Percentiles rank a stretch among this genome's conserved stretches.
Evolutionary conservation across 768 basidiomycete species (phyloP).

Genomic region (Hericium alpestre): DNA sequence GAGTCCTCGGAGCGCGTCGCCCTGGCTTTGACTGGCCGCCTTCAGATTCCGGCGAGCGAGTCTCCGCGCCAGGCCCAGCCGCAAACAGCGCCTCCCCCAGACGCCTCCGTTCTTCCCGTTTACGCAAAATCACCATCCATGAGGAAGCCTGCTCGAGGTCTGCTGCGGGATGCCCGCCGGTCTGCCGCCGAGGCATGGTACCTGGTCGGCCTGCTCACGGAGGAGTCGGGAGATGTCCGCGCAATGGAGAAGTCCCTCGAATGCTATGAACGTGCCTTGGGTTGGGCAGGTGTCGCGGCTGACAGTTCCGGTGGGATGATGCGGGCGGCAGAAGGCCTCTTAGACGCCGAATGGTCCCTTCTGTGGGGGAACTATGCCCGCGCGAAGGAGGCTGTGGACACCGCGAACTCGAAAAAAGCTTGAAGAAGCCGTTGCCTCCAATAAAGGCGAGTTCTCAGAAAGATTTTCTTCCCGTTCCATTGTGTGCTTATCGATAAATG

Average conservation of each 20-base stretch:
- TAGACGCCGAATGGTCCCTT: slow-evolving; percentile 51
- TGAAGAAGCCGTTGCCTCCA: too few relatives aligned
- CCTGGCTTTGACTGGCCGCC: slow-evolving; percentile 38
- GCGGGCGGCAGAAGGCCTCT: slow-evolving; percentile 38
- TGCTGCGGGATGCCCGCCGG: slow-evolving; percentile 60
- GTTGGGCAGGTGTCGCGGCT: slow-evolving; percentile 47
- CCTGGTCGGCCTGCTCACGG: slow-evolving; percentile 57
- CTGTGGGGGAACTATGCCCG: slow-evolving; percentile 55
- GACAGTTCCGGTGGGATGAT: slow-evolving; percentile 26
- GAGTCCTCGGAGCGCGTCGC: slow-evolving; percentile 60
- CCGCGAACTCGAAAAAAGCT: neutral
- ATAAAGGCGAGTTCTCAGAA: too few relatives aligned
- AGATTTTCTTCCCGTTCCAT: too few relatives aligned
- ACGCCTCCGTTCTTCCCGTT: slow-evolving; percentile 22
- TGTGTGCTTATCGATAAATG: too few relatives aligned
- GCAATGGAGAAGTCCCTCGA: slow-evolving; percentile 35
- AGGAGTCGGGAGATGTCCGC: slow-evolving; percentile 23
- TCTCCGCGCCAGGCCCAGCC: slow-evolving; percentile 16
- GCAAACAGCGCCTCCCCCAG: neutral
- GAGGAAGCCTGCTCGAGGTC: slow-evolving; percentile 40
- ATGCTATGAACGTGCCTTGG: slow-evolving; percentile 61
- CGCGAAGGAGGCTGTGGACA: slow-evolving; percentile 12
- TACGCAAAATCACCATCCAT: slow-evolving; percentile 41
- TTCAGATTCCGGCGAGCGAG: slow-evolving; percentile 29
- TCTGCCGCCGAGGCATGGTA: slow-evolving; percentile 71